Evolutionary conservation across 73 alveolate genomes (phyloP), one percentile per base, ranked within the genome.

Genomic region (Paraurostyla sp.): DNA sequence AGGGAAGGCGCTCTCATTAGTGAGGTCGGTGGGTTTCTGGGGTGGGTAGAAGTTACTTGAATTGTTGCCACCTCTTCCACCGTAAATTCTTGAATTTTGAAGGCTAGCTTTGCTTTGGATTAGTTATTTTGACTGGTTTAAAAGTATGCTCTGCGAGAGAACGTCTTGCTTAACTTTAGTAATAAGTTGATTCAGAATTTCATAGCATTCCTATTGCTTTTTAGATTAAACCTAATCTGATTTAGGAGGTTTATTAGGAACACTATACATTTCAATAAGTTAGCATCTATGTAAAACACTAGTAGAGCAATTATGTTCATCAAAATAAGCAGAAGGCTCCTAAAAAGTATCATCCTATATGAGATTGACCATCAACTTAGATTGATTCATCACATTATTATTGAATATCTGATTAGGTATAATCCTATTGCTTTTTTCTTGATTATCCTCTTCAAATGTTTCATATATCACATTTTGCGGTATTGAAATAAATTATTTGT

Each of bases 161-260:
- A 73, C 86, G 59, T 73, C 86, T 43, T 73, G 49, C 32, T 73
- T 73, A 0, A 73, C 86, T 73, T 73, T 25, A n/a, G 65, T 3
- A 0, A 73, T 73, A 1, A 73, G 52, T 45, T 73, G 50, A 73
- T 73, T 49, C n/a, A 73, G 48, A 0, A 43, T 16, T 25, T 16
- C 0, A 45, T 73, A 48, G 86, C 86, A 73, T 45, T 73, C 50
- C 33, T 73, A 41, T 29, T 40, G 25, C 32, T 73, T 73, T 45
- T 43, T 43, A 22, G 86, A 73, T 45, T 22, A 9, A 29, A 48
- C 32, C 22, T 48, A 13, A 25, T 73, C 71, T 45, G 86, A 73
- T 16, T 56, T 41, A 0, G 71, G 16, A 6, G 86, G 65, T 43
- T 48, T 43, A 48, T 23, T 45, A 2, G 86, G 86, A 6, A 73